phyloP scores from a whole-genome alignment of 169 alveolate species.

The Theileria sp. region DNA sequence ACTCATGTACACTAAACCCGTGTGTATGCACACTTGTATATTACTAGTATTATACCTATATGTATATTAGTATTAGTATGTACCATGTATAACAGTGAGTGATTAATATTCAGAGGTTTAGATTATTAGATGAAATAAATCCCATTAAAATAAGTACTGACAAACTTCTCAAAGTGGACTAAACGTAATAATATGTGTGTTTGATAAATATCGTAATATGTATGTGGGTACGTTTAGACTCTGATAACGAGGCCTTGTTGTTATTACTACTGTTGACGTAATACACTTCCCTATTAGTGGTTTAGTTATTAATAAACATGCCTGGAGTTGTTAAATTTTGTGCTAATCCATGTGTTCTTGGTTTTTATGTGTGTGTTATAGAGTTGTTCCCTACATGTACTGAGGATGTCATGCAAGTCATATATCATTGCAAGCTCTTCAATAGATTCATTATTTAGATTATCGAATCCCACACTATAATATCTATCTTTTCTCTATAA shows the following conservation, averaged over 20 bases:
- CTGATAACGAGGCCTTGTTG: conserved; percentile 19
- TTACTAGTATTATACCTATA: neutral
- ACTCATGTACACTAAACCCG: neutral
- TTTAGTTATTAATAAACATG: neutral
- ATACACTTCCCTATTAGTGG: conserved; percentile 41
- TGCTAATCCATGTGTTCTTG: conserved; percentile 32
- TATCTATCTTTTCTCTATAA: neutral
- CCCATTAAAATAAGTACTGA: conserved; percentile 42
- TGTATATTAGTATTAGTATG: neutral
- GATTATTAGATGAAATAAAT: conserved; percentile 52
- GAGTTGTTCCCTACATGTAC: conserved; percentile 15
- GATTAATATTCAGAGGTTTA: neutral
- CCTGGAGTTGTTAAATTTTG: conserved; percentile 44
- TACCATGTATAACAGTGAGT: neutral
- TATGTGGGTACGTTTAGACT: conserved; percentile 16
- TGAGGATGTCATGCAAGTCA: conserved; percentile 39
- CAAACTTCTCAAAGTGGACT: conserved; percentile 43
- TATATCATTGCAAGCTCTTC: conserved; percentile 40
- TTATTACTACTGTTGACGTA: conserved; percentile 11
- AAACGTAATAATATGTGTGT: neutral
- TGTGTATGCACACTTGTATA: neutral
- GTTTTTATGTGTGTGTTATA: conserved; percentile 22
- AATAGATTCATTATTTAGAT: conserved; percentile 30
- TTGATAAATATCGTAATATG: neutral
- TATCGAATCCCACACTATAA: conserved; percentile 53